phyloP scores from a whole-genome alignment of 2,329 filamentous ascomycete species.

The Orbilia brochopaga region DNA sequence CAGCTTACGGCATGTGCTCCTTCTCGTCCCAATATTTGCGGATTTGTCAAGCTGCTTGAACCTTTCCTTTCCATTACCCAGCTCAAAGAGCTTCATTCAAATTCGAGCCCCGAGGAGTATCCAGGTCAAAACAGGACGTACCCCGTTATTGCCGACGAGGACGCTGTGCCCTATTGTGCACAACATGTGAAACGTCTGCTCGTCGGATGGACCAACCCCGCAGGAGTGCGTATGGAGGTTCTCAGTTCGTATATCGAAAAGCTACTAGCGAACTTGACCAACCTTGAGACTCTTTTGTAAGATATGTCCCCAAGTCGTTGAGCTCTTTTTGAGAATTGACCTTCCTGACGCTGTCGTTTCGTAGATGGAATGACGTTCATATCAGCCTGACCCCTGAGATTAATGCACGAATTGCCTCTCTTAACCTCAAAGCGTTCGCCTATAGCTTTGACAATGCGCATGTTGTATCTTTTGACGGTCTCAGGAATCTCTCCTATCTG shows the following conservation, averaged over 20 bases:
- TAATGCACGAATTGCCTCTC: background rate
- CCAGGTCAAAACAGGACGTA: background rate
- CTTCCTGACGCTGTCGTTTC: background rate
- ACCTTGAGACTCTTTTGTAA: conserved; percentile 27
- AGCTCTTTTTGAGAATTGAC: background rate
- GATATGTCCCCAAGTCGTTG: background rate
- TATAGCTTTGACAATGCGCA: conserved; percentile 23
- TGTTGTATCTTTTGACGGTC: conserved; percentile 6
- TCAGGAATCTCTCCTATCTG: conserved; percentile 20
- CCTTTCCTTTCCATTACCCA: conserved; percentile 21
- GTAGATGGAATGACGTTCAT: conserved; percentile 31
- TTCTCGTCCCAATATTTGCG: conserved; percentile 19
- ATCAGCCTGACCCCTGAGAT: conserved; percentile 14
- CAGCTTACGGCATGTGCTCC: conserved; percentile 21
- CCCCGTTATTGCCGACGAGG: background rate
- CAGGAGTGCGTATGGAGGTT: background rate
- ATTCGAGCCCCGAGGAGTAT: background rate
- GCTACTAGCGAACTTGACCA: conserved; percentile 7
- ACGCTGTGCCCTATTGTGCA: conserved; percentile 21
- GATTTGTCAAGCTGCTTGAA: conserved; percentile 12
- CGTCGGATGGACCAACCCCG: conserved; percentile 32
- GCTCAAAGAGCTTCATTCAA: conserved; percentile 1
- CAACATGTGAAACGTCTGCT: conserved; percentile 28
- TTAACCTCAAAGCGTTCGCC: conserved; percentile 25
- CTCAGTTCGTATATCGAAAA: conserved; percentile 16